These are phyloP conservation scores for Trametes villosa DNA, from an alignment of 768 basidiomycete genomes.

Conservation along the genomic window DNA sequence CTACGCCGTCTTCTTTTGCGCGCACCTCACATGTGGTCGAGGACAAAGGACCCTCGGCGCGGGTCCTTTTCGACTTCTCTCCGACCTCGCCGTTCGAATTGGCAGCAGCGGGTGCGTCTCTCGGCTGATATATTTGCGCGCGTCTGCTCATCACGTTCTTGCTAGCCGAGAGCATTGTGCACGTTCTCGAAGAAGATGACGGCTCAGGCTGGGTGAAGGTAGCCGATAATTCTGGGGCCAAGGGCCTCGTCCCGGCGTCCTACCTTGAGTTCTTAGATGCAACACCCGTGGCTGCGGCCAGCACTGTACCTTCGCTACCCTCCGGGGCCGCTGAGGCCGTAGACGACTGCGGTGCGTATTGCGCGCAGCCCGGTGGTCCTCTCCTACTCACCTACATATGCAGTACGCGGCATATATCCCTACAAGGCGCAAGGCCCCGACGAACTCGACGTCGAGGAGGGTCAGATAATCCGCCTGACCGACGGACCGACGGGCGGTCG, in stretches of 20 bases:
- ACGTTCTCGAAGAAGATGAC: conserved; percentile 78
- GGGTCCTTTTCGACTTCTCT: conserved; percentile 74
- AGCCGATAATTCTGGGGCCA: conserved; percentile 53
- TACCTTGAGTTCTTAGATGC: conserved; percentile 56
- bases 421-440: conserved; percentile 77
- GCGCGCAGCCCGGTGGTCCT: background rate
- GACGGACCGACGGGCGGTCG: conserved; percentile 62
- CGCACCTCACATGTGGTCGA: conserved; percentile 47
- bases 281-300: conserved; percentile 20
- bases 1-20: conserved; percentile 63
- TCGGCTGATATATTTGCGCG: background rate
- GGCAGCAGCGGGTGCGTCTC: conserved; percentile 56
- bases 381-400: background rate
- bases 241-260: conserved; percentile 84
- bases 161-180: conserved; percentile 66
- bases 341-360: conserved; percentile 55
- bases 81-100: conserved; percentile 82
- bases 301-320: conserved; percentile 21
- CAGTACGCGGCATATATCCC: conserved; percentile 83
- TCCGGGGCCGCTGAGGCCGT: conserved; percentile 35
- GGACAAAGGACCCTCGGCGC: conserved; percentile 52
- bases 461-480: conserved; percentile 67
- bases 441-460: conserved; percentile 66
- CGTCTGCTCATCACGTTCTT: background rate
- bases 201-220: conserved; percentile 90